Percentiles rank a stretch among this genome's conserved stretches.
phyloP scores from a whole-genome alignment of 169 alveolate genomes.

The Plasmodium vinckei region DNA sequence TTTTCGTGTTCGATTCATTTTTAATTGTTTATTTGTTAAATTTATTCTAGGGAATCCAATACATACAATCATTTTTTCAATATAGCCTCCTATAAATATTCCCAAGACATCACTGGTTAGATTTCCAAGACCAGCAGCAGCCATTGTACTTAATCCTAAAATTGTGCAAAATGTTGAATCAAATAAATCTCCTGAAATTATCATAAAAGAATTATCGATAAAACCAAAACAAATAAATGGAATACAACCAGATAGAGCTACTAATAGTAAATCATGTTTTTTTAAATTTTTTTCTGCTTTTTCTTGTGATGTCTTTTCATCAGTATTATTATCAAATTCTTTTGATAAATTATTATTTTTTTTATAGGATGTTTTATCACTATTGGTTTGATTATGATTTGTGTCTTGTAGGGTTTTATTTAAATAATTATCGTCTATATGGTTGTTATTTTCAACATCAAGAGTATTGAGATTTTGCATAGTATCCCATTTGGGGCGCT shows the following conservation, averaged over 20 bases:
- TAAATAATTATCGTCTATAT: neutral
- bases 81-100: slow-evolving; percentile 77
- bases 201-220: slow-evolving; percentile 83
- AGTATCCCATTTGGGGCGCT: no score
- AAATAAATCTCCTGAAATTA: slow-evolving; percentile 79
- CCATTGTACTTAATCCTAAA: slow-evolving; percentile 82
- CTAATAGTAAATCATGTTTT: slow-evolving; percentile 51
- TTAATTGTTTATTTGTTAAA: slow-evolving; percentile 62
- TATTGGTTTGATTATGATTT: neutral
- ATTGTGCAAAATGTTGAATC: slow-evolving; percentile 79
- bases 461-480: no score
- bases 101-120: slow-evolving; percentile 76
- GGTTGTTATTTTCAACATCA: no score
- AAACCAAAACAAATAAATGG: slow-evolving; percentile 82
- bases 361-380: neutral
- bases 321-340: slow-evolving; percentile 17
- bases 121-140: slow-evolving; percentile 85
- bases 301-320: slow-evolving; percentile 51
- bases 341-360: neutral
- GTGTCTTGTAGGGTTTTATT: neutral
- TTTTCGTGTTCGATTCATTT: slow-evolving; percentile 64
- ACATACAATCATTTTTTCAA: slow-evolving; percentile 52
- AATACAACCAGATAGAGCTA: slow-evolving; percentile 72
- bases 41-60: slow-evolving; percentile 36
- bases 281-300: slow-evolving; percentile 71